phyloP scores from a whole-genome alignment of 1,139 yeast genomes.

The Taphrina flavorubra region DNA sequence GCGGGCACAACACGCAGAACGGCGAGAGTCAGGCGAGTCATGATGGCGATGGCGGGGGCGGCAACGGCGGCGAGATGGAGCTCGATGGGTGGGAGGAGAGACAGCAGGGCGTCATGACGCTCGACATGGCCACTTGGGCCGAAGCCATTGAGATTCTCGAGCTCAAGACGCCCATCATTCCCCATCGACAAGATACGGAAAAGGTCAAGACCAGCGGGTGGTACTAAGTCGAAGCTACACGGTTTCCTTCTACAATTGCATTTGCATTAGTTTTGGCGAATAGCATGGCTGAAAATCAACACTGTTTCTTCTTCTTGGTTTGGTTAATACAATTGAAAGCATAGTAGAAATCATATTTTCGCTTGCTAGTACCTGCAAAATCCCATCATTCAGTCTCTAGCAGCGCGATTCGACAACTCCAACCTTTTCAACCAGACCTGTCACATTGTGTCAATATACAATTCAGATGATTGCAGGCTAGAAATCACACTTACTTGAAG shows the following conservation, averaged over 20 bases:
- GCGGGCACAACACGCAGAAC: not conserved
- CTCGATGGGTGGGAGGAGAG: constrained; percentile 33
- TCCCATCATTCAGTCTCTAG: not conserved
- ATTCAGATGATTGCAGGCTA: not conserved
- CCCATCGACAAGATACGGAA: constrained; percentile 29
- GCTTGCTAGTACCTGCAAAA: not conserved
- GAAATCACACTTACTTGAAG: constrained; percentile 58
- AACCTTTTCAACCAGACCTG: constrained; percentile 12
- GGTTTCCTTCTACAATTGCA: not conserved
- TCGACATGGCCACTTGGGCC: constrained; percentile 32
- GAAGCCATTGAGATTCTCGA: constrained; percentile 35
- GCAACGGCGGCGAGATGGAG: not conserved
- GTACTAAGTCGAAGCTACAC: not conserved
- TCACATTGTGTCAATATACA: not conserved
- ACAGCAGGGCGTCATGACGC: constrained; percentile 39
- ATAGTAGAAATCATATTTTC: not conserved
- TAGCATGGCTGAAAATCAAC: not conserved
- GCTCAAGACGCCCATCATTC: constrained; percentile 19
- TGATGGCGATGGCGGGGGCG: not conserved
- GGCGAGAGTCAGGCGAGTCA: not conserved
- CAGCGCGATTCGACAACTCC: not conserved
- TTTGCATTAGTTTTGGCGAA: constrained; percentile 1
- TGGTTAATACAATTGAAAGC: not conserved
- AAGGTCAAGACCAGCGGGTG: constrained; percentile 29
- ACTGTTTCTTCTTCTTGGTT: not conserved